phyloP scores from a whole-genome alignment of 306 rosid genomes.

The Rosa persica region DNA sequence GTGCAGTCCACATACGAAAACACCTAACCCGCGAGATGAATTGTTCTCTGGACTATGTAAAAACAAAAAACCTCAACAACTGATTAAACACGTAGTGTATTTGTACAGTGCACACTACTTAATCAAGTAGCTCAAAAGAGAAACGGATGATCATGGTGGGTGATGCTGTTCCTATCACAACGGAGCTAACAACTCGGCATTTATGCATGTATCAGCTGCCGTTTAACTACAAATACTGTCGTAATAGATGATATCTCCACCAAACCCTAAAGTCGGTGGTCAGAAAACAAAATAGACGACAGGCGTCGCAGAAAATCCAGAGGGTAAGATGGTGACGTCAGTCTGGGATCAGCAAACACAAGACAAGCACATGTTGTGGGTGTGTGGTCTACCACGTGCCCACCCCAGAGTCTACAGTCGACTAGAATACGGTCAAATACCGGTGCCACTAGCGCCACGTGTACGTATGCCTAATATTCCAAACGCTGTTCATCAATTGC shows the following conservation, averaged over 20 bases:
- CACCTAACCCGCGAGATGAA: background rate
- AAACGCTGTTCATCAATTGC: background rate
- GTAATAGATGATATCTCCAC: background rate
- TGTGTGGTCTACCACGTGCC: conserved; percentile 43
- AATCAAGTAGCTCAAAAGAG: background rate
- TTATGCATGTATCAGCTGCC: conserved; percentile 27
- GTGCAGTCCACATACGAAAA: background rate
- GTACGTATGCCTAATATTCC: conserved; percentile 29
- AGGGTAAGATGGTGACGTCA: conserved; percentile 39
- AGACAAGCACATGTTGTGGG: background rate
- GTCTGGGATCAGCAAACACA: conserved; percentile 24
- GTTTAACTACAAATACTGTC: conserved; percentile 6
- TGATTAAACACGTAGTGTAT: background rate
- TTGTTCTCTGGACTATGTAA: background rate
- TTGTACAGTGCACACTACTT: background rate
- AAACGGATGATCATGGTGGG: conserved; percentile 4
- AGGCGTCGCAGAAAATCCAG: background rate
- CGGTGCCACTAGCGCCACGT: conserved; percentile 70
- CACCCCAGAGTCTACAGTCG: background rate
- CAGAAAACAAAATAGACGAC: background rate
- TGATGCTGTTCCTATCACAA: background rate
- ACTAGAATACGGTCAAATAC: conserved; percentile 70
- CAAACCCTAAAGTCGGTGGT: conserved; percentile 16
- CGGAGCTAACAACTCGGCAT: conserved; percentile 25
- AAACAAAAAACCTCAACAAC: background rate